Evolutionary conservation across 2,329 filamentous ascomycete genomes (phyloP), one percentile per base, ranked within the genome.

Genomic region (Calycina herbarum): DNA sequence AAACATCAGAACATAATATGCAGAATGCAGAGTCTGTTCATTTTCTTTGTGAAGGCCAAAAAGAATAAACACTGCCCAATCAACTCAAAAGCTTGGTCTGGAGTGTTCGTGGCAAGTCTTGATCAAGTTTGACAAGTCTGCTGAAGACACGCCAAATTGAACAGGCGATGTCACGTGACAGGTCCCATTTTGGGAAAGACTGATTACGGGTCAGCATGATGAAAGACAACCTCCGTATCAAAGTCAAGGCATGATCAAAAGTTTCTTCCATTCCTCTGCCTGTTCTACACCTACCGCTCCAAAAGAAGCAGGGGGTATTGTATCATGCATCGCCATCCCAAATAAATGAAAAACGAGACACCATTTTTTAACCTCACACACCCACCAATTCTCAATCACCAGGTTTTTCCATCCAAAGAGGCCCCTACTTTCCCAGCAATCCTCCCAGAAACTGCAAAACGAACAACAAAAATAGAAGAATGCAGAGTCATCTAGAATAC

Each of bases 401-500:
- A 54, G 27, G 20, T 54, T 24, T 33, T 40, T 54, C 48, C 20
- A 54, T 54, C 48, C 48, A 54, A 54, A 54, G 0, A 5, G 20
- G 20, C 20, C 48, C 20, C 20, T 48, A 27, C 11, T 27, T 24
- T 24, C 48, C 48, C 48, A 45, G 20, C 48, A 24, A 13, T 27
- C 24, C 48, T 5, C 48, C 48, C 11, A 54, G 24, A 54, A 24
- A 27, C 48, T 54, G 48, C 48, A 24, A 27, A 54, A 54, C 24
- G 48, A 29, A 58, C 29, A 60, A 60, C 7, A 60, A 27, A 15
- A 17, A 17, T 5, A 40, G 20, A 40, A 57, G 20, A 58, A 35
- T 31, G 56, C 29, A 15, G 15, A 33, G 20, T 24, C 7, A 27
- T 64, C n/a, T 67, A 66, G 68, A 68, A 66, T 68, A 71, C 65